Evolutionary conservation across 345 rosid species (phyloP).

Genomic region (Pistacia vera): DNA sequence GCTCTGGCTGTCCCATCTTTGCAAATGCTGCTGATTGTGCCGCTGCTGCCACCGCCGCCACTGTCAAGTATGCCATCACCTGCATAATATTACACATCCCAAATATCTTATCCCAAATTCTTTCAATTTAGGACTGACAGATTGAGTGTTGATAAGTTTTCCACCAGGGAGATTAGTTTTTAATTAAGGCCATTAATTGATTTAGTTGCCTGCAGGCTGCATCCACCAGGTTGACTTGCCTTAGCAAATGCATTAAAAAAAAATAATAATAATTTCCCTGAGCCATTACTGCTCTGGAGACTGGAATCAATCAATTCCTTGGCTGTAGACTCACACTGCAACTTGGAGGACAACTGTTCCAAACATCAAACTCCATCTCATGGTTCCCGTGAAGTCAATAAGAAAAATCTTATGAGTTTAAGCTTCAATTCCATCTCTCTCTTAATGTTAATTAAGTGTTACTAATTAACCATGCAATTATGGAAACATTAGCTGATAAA

Average conservation of each 20-base stretch:
- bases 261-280: too few species aligned
- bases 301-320: not conserved
- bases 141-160: too few species aligned
- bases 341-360: not conserved
- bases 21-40: conserved; percentile 71
- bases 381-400: not conserved
- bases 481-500: not conserved
- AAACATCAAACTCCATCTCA: not conserved
- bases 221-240: not conserved
- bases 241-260: not conserved
- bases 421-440: not conserved
- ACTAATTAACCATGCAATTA: not conserved
- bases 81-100: conserved; percentile 28
- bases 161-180: too few species aligned
- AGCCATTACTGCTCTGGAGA: not conserved
- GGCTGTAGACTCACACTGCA: not conserved
- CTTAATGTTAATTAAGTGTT: not conserved
- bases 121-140: too few species aligned
- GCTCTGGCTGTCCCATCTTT: conserved; percentile 67
- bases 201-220: too few species aligned
- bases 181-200: not conserved
- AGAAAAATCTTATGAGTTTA: not conserved
- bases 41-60: conserved; percentile 78
- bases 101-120: too few species aligned
- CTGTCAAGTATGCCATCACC: conserved; percentile 72